Evolutionary conservation across 495 filamentous ascomycete genomes (phyloP).

Genomic region (Annulohypoxylon maeteangense): DNA sequence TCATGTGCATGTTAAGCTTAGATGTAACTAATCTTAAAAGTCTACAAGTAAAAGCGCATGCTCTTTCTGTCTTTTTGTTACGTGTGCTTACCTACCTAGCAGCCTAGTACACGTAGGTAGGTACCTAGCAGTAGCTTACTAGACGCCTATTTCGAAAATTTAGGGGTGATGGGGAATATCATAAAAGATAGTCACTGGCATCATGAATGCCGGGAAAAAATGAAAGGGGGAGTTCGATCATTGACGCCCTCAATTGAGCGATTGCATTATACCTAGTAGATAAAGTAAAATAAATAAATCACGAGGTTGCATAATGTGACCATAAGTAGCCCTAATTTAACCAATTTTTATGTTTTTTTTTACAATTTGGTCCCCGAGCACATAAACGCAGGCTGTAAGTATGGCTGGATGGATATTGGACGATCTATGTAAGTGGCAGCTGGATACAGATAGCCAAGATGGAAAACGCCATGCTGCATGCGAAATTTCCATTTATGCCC

Average conservation of each 20-base stretch:
- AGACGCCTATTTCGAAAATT: constrained; percentile 21
- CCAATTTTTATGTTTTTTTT: constrained; percentile 9
- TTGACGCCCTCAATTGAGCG: constrained; percentile 7
- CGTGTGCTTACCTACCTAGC: constrained; percentile 22
- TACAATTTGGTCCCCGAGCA: not conserved
- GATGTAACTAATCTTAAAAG: constrained; percentile 6
- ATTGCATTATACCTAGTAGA: constrained; percentile 6
- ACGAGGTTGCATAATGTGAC: constrained; percentile 14
- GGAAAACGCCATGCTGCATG: constrained; percentile 16
- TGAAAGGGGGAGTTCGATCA: constrained; percentile 10
- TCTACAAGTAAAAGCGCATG: not conserved
- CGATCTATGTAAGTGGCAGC: not conserved
- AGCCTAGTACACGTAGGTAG: too few relatives aligned
- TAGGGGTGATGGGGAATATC: constrained; percentile 6
- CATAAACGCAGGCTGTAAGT: not conserved
- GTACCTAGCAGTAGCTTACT: too few relatives aligned
- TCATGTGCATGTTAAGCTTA: constrained; percentile 2
- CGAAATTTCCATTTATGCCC: constrained; percentile 13
- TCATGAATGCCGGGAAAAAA: constrained; percentile 15
- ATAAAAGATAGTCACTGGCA: not conserved
- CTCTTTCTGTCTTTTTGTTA: not conserved
- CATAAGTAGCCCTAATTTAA: constrained; percentile 10
- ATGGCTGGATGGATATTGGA: not conserved
- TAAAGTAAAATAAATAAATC: not conserved
- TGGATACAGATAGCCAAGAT: not conserved